A percentile compares a stretch with the other conserved stretches of the same genome.
Evolutionary conservation across 805 yeast genomes (phyloP).

Genomic region (Myxozyma sirexii): DNA sequence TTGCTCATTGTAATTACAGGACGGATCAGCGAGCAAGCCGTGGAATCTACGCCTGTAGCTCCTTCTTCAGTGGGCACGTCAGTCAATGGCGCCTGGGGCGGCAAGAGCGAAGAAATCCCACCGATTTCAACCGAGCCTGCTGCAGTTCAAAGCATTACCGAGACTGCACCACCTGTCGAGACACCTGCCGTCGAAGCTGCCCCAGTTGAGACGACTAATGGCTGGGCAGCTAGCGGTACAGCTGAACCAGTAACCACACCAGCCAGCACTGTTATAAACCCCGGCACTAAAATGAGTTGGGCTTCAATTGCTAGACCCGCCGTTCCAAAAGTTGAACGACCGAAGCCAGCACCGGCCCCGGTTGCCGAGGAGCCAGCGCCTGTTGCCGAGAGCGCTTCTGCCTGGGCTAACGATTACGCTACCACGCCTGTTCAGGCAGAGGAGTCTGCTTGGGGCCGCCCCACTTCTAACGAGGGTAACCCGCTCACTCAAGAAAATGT

Average conservation of each 20-base stretch:
- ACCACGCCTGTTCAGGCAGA: slow-evolving; percentile 2
- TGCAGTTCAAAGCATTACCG: not conserved
- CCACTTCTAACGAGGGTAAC: slow-evolving; percentile 8
- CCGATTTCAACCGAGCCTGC: not conserved
- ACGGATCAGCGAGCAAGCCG: slow-evolving; percentile 7
- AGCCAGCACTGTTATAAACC: slow-evolving; percentile 35
- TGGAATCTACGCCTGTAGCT: slow-evolving; percentile 3
- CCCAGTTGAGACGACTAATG: not conserved
- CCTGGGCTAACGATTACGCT: not conserved
- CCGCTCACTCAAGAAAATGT: slow-evolving; percentile 35
- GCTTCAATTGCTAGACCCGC: slow-evolving; percentile 36
- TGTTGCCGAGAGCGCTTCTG: slow-evolving; percentile 17
- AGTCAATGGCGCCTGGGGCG: slow-evolving; percentile 12
- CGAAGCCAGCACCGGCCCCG: slow-evolving; percentile 26
- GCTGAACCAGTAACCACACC: slow-evolving; percentile 36
- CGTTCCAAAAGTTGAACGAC: slow-evolving; percentile 19
- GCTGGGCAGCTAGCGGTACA: not conserved
- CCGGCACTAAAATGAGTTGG: slow-evolving; percentile 35
- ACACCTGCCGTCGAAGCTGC: not conserved
- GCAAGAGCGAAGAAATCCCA: not conserved
- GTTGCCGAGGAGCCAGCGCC: slow-evolving; percentile 22
- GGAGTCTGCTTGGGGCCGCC: slow-evolving; percentile 14
- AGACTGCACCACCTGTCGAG: not conserved
- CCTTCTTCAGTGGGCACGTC: not conserved
- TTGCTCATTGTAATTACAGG: not conserved